Base-by-base conservation (phyloP, 306 rosid genomes). In the Bauhinia variegata region DNA sequence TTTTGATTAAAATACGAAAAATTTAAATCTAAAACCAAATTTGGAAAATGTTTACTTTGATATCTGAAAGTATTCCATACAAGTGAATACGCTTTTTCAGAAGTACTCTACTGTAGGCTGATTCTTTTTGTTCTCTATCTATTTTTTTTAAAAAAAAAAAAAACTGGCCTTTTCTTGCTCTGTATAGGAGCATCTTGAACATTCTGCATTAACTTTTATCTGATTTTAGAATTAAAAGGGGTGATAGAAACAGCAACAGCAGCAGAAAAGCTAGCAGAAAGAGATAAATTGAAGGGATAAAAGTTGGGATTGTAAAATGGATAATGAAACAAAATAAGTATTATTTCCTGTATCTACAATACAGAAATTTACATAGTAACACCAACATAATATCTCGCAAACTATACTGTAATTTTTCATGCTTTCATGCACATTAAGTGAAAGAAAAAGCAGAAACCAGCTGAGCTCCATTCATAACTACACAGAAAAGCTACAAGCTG, bases 401-500 rank as follows among this genome's bases (percentile, higher is more conserved):
- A 23, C 57, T 74, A 63, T 71, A 60, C 15, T 36, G 79, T 77
- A 73, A 65, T 48, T 51, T 28, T 57, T 62, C 19, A 61, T 68
- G 65, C 78, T 50, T 36, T 38, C 73, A 67, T 69, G 60, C 58
- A 75, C 66, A 44, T 41, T 51, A 65, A 60, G 83, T 77, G 91
- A 79, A 74, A 75, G 89, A 75, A 76, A 57, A 80, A 77, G 78
- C 80, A 81, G 82, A 78, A 79, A 88, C 84, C 90, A 88, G 88
- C 95, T 90, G 99, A 93, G 97, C 99, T 90, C 74, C 85, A 71
- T 19, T 66, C 56, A 81, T 71, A 79, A 67, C 81, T 81, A 76
- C 68, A 78, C 63, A 80, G 80, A 62, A 84, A 89, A 93, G 99
- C 97, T 90, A 70, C 99, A 54, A 80, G 83, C 86, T 80, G 89